Conservation (phyloP, 2,329 filamentous ascomycete genomes). For the Aspergillus glaucus region DNA sequence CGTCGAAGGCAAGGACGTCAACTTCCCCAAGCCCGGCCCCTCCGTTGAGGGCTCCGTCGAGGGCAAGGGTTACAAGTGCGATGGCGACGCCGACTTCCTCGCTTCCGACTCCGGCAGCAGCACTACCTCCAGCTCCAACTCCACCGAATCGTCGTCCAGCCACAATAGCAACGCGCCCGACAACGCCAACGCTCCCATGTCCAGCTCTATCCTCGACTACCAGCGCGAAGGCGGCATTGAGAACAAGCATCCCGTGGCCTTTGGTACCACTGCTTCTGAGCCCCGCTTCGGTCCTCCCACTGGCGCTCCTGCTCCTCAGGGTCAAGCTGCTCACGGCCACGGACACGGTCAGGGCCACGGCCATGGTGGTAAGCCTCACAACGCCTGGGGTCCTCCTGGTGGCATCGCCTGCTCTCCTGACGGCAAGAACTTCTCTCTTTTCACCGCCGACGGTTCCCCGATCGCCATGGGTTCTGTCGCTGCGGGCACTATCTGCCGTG, state of each 20-base stretch:
- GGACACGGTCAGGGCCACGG: slow-evolving; percentile 5
- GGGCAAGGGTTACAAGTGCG: slow-evolving; percentile 32
- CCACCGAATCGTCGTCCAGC: not conserved
- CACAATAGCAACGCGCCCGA: too few species aligned
- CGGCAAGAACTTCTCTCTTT: slow-evolving; percentile 30
- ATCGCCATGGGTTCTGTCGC: slow-evolving; percentile 35
- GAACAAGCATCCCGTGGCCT: too few species aligned
- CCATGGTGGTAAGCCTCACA: not conserved
- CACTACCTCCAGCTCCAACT: not conserved
- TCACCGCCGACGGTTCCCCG: slow-evolving; percentile 20
- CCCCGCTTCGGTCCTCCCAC: too few species aligned
- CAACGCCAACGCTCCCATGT: too few species aligned
- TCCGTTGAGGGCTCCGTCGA: slow-evolving; percentile 39
- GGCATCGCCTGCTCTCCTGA: slow-evolving; percentile 30
- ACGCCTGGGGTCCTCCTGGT: slow-evolving; percentile 13
- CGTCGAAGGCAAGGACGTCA: slow-evolving; percentile 50
- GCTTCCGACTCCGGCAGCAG: not conserved
- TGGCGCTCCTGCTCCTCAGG: too few species aligned
- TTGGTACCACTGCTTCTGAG: slow-evolving; percentile 1
- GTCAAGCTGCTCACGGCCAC: too few species aligned
- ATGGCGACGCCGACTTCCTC: slow-evolving; percentile 26
- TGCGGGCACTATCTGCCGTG: slow-evolving; percentile 27
- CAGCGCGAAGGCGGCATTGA: too few species aligned
- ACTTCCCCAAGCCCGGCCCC: slow-evolving; percentile 61
- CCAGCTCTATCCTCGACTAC: too few species aligned